Base-by-base conservation (phyloP, 306 rosid genomes). In the Cyclanthera cordifolia region DNA sequence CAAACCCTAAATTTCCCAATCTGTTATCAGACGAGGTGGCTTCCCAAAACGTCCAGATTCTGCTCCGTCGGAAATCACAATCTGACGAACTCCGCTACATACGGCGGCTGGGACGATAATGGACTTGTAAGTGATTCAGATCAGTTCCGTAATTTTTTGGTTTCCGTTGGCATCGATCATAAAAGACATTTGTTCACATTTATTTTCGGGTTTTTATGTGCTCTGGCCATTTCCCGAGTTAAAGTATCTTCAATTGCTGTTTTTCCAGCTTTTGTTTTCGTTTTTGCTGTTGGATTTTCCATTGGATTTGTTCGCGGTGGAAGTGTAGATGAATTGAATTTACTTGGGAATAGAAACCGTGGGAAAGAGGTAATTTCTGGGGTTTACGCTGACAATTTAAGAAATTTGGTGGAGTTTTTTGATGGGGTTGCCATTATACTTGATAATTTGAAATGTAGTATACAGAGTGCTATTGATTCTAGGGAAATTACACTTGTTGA, bases 21-120 rank as follows among this genome's bases (percentile, higher is more conserved):
- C 32, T 28, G 4, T 28, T 28, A 1, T 28, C 32, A 28, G 4
- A 28, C 32, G 32, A 28, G 32, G 32, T 28, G 32, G 32, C 32
- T 28, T 28, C 32, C 67, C 32, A 55, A 61, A 60, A 34, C 74
- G 6, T 76, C 59, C 23, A 51, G 65, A 53, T 32, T 87, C 46
- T 71, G 76, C 76, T 71, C 81, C 15, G 67, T 52, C 16, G 48
- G 78, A 81, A 82, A 87, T 72, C 48, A 53, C 8, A 79, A 75
- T 68, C 76, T 65, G 54, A 75, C 93, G 5, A 58, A 56, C 53
- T 67, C 88, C 4, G 69, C 77, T 25, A 56, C 48, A 30, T 93
- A 77, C 55, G 90, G 96, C 47, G 99, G 99, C 49, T 93, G 99
- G 99, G 96, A 90, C 25, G 91, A 87, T 48, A 71, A 78, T 58